Evolutionary conservation across 169 alveolate species (phyloP), one percentile per base, ranked within the genome.

Genomic region (Plasmodium reichenowi): DNA sequence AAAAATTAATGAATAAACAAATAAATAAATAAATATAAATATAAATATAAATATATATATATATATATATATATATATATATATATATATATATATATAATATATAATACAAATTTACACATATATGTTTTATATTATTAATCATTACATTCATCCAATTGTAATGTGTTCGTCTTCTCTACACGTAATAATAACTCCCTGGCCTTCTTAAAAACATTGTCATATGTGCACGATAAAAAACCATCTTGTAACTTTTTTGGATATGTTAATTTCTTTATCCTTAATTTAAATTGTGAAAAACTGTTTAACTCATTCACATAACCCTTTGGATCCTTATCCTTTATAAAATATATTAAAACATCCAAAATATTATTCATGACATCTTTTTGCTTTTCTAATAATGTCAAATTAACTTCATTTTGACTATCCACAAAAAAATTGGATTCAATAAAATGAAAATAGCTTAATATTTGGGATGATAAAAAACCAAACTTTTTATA

Each of bases 371-470:
- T 78, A 13, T 59, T 52, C 75, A 78, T 78, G 26, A 78, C 64
- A 64, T 78, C 78, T 32, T 78, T 78, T 45, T 78, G 89, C 38
- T 45, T 78, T 50, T 48, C 52, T 64, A 78, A 66, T 26, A 78
- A 54, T 50, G 71, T 59, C 15, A 70, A 58, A 50, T 78, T 78
- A 38, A 76, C 64, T 50, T 66, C 89, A 78, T 52, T 58, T 20
- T 64, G 60, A 54, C 62, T 78, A 24, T 50, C 15, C 15, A 50
- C 48, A 22, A 20, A 59, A 26, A 78, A 64, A 63, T 78, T 78
- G 9, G 78, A 78, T 59, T 78, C 89, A 58, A 78, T 59, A 78
- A 78, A 78, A 64, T 78, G 48, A 59, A 78, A 78, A 59, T 64
- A 50, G 47, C n/a, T 66, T 66, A 78, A 50, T 66, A 78, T 64